Percentiles rank a stretch among this genome's conserved stretches.
These are phyloP conservation scores for Neonectria hederae DNA, from an alignment of 2,329 filamentous ascomycete genomes.

Conservation along the genomic window DNA sequence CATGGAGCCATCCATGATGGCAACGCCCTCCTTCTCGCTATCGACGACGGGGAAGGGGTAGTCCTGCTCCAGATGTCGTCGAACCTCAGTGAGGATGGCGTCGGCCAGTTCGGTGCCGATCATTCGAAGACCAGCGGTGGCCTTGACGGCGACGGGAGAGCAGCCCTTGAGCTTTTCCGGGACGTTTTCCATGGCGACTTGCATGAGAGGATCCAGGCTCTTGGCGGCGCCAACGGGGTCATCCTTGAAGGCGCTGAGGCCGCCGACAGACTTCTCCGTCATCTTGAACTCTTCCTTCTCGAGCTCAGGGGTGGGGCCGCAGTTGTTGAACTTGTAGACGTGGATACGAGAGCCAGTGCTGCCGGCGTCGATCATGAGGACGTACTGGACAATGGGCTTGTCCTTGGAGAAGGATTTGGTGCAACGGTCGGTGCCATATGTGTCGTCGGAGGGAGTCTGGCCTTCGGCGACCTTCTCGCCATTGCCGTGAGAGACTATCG, in stretches of 20 bases:
- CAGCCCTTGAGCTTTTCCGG: constrained; percentile 92
- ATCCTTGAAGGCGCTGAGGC: constrained; percentile 83
- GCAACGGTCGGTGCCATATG: constrained; percentile 78
- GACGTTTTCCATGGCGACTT: constrained; percentile 83
- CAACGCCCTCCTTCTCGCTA: constrained; percentile 83
- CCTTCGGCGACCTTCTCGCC: constrained; percentile 47
- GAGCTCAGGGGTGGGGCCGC: constrained; percentile 91
- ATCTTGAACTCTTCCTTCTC: constrained; percentile 93
- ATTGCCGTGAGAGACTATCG: constrained; percentile 37
- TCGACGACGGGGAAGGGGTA: constrained; percentile 97
- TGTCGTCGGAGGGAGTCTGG: constrained; percentile 67
- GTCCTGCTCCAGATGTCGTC: constrained; percentile 81
- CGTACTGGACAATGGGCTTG: constrained; percentile 96
- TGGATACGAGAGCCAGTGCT: constrained; percentile 98
- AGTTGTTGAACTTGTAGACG: constrained; percentile 99
- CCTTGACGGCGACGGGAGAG: constrained; percentile 96
- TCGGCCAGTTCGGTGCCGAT: constrained; percentile 83
- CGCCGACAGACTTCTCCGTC: constrained; percentile 88
- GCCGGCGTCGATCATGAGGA: constrained; percentile 97
- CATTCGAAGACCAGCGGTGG: constrained; percentile 91
- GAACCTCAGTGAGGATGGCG: constrained; percentile 86
- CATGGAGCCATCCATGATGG: constrained; percentile 97
- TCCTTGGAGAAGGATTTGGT: constrained; percentile 83
- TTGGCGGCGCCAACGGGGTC: constrained; percentile 89
- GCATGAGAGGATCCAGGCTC: constrained; percentile 88